Evolutionary conservation across 2,329 filamentous ascomycete species (phyloP).

Genomic region (Drechslerella stenobrocha): DNA sequence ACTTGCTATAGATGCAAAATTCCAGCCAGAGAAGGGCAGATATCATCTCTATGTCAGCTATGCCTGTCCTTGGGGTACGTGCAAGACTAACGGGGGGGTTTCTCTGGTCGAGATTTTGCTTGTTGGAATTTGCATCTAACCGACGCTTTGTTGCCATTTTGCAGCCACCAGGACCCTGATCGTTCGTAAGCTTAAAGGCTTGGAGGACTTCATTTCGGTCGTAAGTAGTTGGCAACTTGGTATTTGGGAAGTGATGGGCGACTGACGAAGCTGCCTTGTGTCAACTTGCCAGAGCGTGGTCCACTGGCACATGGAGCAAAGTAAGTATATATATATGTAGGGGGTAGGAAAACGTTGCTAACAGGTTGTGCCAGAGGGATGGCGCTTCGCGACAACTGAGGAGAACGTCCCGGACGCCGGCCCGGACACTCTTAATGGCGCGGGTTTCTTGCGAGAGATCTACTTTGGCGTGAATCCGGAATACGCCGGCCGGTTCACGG

Average conservation of each 20-base stretch:
- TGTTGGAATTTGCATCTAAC: background rate
- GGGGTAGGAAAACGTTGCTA: background rate
- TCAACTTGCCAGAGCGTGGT: slow-evolving; percentile 77
- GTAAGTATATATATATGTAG: slow-evolving; percentile 54
- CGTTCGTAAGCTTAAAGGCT: slow-evolving; percentile 83
- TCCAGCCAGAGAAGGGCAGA: slow-evolving; percentile 80
- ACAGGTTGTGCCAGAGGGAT: slow-evolving; percentile 59
- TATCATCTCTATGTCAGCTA: slow-evolving; percentile 97
- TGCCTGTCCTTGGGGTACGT: slow-evolving; percentile 79
- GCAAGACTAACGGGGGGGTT: background rate
- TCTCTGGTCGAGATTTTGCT: background rate
- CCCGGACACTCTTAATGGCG: slow-evolving; percentile 69
- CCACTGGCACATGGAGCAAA: slow-evolving; percentile 79
- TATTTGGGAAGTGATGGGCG: no score
- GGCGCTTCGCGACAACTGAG: slow-evolving; percentile 75
- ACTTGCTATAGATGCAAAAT: slow-evolving; percentile 75
- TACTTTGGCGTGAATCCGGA: slow-evolving; percentile 75
- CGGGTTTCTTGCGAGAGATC: slow-evolving; percentile 73
- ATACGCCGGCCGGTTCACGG: slow-evolving; percentile 80
- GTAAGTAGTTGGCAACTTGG: no score
- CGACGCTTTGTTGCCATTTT: background rate
- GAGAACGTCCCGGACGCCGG: slow-evolving; percentile 63
- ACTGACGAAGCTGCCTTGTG: no score
- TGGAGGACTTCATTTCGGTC: slow-evolving; percentile 73
- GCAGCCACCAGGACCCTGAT: slow-evolving; percentile 68